Evolutionary conservation across 2,329 filamentous ascomycete genomes (phyloP), one percentile per base, ranked within the genome.

Genomic region (Aspergillus sp.): DNA sequence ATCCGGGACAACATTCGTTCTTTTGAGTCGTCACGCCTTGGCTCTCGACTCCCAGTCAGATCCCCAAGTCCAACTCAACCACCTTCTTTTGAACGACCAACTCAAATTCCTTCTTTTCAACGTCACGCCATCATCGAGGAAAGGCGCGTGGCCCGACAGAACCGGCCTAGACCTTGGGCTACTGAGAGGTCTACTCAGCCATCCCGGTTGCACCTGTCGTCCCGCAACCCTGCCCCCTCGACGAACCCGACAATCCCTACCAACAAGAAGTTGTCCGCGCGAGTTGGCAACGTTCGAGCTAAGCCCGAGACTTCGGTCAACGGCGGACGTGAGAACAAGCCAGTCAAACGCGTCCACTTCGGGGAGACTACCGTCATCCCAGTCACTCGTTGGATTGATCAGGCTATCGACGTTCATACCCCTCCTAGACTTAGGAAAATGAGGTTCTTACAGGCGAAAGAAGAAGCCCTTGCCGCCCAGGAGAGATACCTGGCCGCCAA

Each of bases 31-130:
- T 44, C 54, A 46, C 51, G 61, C 41, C 52, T 57, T 39, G 60
- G 60, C 15, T 65, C 65, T 11, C 61, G 60, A 56, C 61, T 66
- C 17, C 61, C 65, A 34, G 37, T 63, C 56, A 60, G 59, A 58
- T 49, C 54, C 11, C 44, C 57, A 27, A 54, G 45, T 40, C 41
- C 51, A 20, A 40, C 56, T 30, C 22, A 46, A 42, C n/a, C 50
- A 53, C 52, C 30, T 49, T 52, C 51, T 42, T 39, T 61, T 40
- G 40, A 22, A 50, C 19, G 22, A 27, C 41, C 50, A 20, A 39
- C 56, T 27, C 22, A 46, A 42, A 13, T 52, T 55, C 52, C 30
- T 49, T 52, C 51, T 42, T 39, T 61, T 40, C 44, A 17, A 47
- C 19, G 22, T 37, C 44, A 27, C 53, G 59, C 56, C 40, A 48